A percentile compares a stretch with the other conserved stretches of the same genome.
Conservation (phyloP, 2,329 filamentous ascomycete genomes). For the Colletotrichum tanaceti region DNA sequence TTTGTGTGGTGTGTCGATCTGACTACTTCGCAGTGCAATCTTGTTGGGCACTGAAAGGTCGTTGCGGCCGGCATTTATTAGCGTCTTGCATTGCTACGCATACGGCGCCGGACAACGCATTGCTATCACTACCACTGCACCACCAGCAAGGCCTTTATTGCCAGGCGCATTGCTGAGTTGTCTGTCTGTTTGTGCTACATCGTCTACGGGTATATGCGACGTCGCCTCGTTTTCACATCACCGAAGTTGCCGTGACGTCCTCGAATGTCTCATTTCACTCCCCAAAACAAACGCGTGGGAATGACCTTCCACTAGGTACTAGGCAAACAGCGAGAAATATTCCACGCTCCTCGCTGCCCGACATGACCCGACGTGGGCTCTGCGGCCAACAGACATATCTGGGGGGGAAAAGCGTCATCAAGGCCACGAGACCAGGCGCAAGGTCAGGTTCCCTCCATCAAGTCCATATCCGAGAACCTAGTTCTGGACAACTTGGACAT, state of each 20-base stretch:
- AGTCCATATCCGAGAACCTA: constrained; percentile 47
- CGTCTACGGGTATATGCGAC: constrained; percentile 11
- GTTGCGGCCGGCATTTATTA: constrained; percentile 56
- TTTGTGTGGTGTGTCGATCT: constrained; percentile 47
- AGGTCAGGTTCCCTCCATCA: neutral
- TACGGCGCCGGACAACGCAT: constrained; percentile 61
- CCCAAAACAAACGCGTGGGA: neutral
- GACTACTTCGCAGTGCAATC: constrained; percentile 50
- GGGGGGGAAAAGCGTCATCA: neutral
- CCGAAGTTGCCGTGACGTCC: neutral
- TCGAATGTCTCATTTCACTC: neutral
- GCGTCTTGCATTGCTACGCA: constrained; percentile 40
- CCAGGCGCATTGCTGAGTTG: neutral
- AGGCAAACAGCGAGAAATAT: neutral
- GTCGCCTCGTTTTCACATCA: constrained; percentile 8
- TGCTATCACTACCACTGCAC: constrained; percentile 17
- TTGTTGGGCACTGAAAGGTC: constrained; percentile 63
- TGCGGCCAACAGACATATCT: neutral
- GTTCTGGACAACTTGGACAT: constrained; percentile 86
- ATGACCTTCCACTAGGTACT: neutral
- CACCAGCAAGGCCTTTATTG: constrained; percentile 8
- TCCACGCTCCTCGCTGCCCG: neutral
- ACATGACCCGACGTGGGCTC: neutral
- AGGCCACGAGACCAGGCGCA: neutral
- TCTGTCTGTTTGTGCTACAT: neutral